Evolutionary conservation across 805 yeast species (phyloP).

Genomic region (Debaryomyces maramus): DNA sequence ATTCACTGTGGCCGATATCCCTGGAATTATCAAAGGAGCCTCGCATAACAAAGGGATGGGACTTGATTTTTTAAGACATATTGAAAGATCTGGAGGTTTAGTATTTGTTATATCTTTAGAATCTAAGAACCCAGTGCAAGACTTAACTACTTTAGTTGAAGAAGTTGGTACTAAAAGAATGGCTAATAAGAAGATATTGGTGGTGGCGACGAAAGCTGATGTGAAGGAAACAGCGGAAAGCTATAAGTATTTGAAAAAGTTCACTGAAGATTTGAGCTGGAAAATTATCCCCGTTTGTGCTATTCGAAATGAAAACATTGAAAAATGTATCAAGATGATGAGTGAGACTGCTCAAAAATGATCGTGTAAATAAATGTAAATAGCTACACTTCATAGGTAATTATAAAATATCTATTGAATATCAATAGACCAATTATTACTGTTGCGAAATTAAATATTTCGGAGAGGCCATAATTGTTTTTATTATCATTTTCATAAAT

Average conservation of each 20-base stretch:
- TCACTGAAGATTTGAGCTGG: constrained; percentile 53
- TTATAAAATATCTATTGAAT: no score
- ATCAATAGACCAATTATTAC: no score
- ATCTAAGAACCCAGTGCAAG: constrained; percentile 61
- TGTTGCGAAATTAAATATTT: no score
- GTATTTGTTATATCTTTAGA: constrained; percentile 86
- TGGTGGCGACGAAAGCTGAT: constrained; percentile 96
- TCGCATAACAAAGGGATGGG: constrained; percentile 88
- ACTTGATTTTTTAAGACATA: constrained; percentile 84
- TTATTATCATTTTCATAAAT: no score
- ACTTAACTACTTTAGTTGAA: constrained; percentile 57
- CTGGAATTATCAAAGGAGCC: constrained; percentile 93
- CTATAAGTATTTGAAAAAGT: constrained; percentile 45
- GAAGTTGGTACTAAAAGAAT: constrained; percentile 74
- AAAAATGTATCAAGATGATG: constrained; percentile 69
- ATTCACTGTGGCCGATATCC: constrained; percentile 96
- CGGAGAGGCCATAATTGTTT: no score
- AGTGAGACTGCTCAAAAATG: constrained; percentile 49
- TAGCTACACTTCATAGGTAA: no score
- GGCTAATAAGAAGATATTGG: constrained; percentile 59
- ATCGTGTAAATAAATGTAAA: constrained; percentile 1
- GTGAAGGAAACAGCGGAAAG: constrained; percentile 52
- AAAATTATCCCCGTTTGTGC: constrained; percentile 86
- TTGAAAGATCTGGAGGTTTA: constrained; percentile 87
- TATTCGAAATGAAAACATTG: constrained; percentile 65